Evolutionary conservation across 108 stramenopile genomes (phyloP), one percentile per base, ranked within the genome.

Genomic region (Licmophora abbreviata): DNA sequence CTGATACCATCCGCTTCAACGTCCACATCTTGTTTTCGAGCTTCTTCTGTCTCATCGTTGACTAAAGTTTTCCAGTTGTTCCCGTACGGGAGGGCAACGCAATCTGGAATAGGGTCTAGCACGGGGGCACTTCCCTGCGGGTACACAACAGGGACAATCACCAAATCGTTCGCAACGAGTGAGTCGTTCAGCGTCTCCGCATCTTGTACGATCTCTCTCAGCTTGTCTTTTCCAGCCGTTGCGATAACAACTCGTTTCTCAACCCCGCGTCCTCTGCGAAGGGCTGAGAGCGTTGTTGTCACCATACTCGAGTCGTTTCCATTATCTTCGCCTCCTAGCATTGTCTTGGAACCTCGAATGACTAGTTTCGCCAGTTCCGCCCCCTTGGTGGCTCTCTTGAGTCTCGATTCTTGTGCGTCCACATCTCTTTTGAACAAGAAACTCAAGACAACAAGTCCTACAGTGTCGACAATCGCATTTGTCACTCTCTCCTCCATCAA

Each of bases 171-270:
- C 21, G 18, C 1, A 1, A 15, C 31, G 30, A 69, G 43, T 4
- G 36, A 43, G 4, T 50, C 42, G 37, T 42, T 18, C 32, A 69
- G 25, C 7, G 10, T 3, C 6, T 21, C 2, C 5, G 61, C 56
- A 8, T 69, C 56, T 36, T 58, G 27, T 2, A 69, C 9, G n/a
- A 63, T 42, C 52, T 69, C 32, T 2, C 28, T 24, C 17, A 69
- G 63, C 40, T 52, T 58, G 6, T 58, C 61, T 27, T 20, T 8
- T 14, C 68, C 68, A 2, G 42, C 68, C 1, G 53, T 58, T 3
- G 62, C 68, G 37, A 69, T 63, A n/a, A 69, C 62, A 29, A 69
- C 61, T 11, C 68, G 58, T 44, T 69, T 69, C 37, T 69, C 68
- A 15, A 69, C 54, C 8, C 68, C 68, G 14, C 68, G 44, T 11